phyloP scores from a whole-genome alignment of 371 early-diverging fungal species.

The Nematocida sp. region DNA sequence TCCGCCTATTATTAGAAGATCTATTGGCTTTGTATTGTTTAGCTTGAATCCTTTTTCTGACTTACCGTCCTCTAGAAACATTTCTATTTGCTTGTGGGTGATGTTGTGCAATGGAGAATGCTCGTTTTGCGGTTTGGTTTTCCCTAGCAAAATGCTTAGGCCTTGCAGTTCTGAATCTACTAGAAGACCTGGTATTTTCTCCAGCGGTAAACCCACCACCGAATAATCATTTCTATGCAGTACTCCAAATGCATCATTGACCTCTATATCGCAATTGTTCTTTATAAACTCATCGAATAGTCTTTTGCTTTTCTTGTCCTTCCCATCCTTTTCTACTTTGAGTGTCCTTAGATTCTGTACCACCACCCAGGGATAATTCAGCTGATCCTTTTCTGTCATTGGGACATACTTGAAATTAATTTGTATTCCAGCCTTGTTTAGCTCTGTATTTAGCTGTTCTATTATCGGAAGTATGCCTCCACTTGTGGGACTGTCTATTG shows the following conservation, averaged over 20 bases:
- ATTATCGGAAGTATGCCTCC: conserved; percentile 13
- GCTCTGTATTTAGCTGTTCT: conserved; percentile 3
- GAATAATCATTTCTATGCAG: conserved; percentile 88
- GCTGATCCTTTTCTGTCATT: neutral
- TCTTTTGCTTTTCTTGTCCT: conserved; percentile 2
- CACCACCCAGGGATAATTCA: conserved; percentile 69
- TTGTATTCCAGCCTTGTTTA: neutral
- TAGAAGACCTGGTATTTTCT: conserved; percentile 83
- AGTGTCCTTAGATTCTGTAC: conserved; percentile 95
- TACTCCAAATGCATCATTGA: conserved; percentile 96
- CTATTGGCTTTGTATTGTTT: conserved; percentile 65
- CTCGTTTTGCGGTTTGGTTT: conserved; percentile 1
- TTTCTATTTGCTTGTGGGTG: conserved; percentile 1
- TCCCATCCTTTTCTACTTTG: conserved; percentile 84
- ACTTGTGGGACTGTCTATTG: neutral
- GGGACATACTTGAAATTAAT: conserved; percentile 67
- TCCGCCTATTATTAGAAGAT: conserved; percentile 92
- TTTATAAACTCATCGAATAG: conserved; percentile 74
- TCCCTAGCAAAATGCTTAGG: conserved; percentile 25
- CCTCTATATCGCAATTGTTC: conserved; percentile 84
- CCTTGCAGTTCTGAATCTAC: conserved; percentile 86
- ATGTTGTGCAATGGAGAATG: neutral
- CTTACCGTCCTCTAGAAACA: conserved; percentile 1
- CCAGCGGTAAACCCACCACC: conserved; percentile 73
- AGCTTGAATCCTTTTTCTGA: conserved; percentile 65